Base-by-base conservation (phyloP, 2,329 filamentous ascomycete species). In the Neopestalotiopsis sp. region DNA sequence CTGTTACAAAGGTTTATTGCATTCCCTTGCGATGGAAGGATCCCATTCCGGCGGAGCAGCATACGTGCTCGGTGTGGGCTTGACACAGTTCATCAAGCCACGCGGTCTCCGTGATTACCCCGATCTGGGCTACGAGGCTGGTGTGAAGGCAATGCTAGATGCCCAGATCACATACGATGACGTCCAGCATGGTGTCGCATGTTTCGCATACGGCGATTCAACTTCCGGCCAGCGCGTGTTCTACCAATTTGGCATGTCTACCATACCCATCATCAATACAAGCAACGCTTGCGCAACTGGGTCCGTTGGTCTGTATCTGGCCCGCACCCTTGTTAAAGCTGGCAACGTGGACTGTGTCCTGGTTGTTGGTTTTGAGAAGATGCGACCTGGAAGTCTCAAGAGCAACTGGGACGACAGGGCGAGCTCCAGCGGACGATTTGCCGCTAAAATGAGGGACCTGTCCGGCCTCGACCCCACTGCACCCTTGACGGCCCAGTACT, bases 51-150 rank as follows among this genome's bases (percentile, higher is more conserved):
- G 24, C 24, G 24, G 24, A 24, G 24, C 24, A 24, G 24, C 24
- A 24, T 98, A 98, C 86, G 93, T 98, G 78, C 90, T 98, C 70
- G 95, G 95, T 85, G 96, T 98, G 75, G 95, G 95, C 84, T 96
- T 98, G 94, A 98, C 95, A 84, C 97, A 97, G 83, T 98, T 98
- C 88, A 95, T 98, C 89, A 98, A 98, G 86, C 95, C 95, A 56
- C 90, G 95, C 68, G 94, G 94, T 79, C 95, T 95, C 80, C 93
- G 97, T 73, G 94, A 97, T 84, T 98, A 98, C 84, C 94, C 94
- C 6, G 95, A 97, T 79, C 90, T 98, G 30, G 95, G 95, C 68
- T 98, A 95, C 81, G 95, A 98, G 82, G 94, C 94, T 12, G 94
- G 94, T 74, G 86, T 96, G 79, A 97, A 97, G 82, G 94, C 94